phyloP scores from a whole-genome alignment of 306 rosid genomes.

The Medicago arabica region DNA sequence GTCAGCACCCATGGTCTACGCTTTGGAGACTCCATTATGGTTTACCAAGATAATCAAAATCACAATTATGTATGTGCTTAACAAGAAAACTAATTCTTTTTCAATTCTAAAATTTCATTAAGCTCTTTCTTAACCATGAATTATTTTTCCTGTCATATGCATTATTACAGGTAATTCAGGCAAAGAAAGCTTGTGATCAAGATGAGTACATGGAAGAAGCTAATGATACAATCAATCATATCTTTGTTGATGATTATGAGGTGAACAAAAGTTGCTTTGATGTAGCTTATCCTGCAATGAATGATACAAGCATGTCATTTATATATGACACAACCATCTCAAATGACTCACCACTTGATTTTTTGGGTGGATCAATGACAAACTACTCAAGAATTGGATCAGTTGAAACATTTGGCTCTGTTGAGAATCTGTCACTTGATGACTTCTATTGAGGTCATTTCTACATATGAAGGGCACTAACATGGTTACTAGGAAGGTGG shows the following conservation, averaged over 20 bases:
- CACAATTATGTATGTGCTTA: conserved; percentile 64
- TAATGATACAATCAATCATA: conserved; percentile 34
- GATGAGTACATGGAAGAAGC: conserved; percentile 49
- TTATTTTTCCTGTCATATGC: background rate
- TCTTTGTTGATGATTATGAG: conserved; percentile 55
- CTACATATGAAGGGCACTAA: conserved; percentile 7
- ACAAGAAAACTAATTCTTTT: background rate
- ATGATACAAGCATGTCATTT: conserved; percentile 66
- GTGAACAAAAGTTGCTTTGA: conserved; percentile 49
- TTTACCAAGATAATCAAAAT: conserved; percentile 65
- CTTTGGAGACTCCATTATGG: conserved; percentile 76
- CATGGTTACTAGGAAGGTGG: conserved; percentile 18
- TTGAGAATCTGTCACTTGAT: conserved; percentile 84
- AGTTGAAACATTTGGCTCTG: conserved; percentile 77
- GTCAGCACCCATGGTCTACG: conserved; percentile 74
- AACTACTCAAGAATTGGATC: conserved; percentile 68
- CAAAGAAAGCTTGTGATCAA: conserved; percentile 57
- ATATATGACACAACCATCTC: conserved; percentile 80
- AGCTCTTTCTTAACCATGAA: background rate
- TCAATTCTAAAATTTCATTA: background rate
- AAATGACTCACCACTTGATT: conserved; percentile 79
- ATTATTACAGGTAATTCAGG: conserved; percentile 67
- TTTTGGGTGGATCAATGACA: conserved; percentile 82
- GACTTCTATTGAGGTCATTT: conserved; percentile 63
- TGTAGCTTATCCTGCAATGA: conserved; percentile 41